Percentiles rank a stretch among this genome's conserved stretches.
These are phyloP conservation scores for Brassica cretica DNA, from an alignment of 345 rosid species.

Conservation along the genomic window DNA sequence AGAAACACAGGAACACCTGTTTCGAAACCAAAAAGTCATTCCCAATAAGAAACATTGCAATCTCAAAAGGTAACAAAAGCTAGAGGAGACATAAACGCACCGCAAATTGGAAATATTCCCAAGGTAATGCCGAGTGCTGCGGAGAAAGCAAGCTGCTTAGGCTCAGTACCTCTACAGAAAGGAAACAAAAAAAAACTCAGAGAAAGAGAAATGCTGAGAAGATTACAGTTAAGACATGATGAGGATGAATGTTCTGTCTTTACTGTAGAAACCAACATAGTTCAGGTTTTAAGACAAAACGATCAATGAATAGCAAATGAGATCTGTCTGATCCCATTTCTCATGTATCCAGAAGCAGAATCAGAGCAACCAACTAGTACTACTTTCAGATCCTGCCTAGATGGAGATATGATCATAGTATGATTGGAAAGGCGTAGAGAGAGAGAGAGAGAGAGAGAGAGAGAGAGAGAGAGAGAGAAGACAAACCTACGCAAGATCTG, in stretches of 20 bases:
- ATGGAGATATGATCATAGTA: not conserved
- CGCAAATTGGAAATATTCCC: slow-evolving; percentile 88
- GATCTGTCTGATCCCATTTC: slow-evolving; percentile 4
- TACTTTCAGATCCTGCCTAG: slow-evolving; percentile 10
- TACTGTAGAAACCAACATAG: slow-evolving; percentile 5
- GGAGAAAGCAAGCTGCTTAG: slow-evolving; percentile 88
- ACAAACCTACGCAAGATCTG: slow-evolving; percentile 77
- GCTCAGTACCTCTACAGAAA: slow-evolving; percentile 71
- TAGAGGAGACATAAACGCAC: slow-evolving; percentile 40
- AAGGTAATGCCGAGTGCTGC: slow-evolving; percentile 80
- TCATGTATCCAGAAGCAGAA: not conserved
- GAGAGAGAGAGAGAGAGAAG: not conserved
- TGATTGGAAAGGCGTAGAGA: not conserved
- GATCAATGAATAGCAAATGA: slow-evolving; percentile 3
- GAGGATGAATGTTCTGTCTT: not conserved
- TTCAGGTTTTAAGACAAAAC: not conserved
- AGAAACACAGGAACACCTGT: slow-evolving; percentile 88
- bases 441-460: not conserved
- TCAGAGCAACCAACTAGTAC: not conserved
- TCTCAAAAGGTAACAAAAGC: not conserved
- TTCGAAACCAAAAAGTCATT: not conserved
- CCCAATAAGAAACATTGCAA: slow-evolving; percentile 20
- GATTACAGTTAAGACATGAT: no score
- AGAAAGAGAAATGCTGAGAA: not conserved
- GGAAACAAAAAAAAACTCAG: slow-evolving; percentile 13